Percentiles rank a stretch among this genome's conserved stretches.
These are phyloP conservation scores for Pyrenophora teres DNA, from an alignment of 2,329 filamentous ascomycete species.

Conservation along the genomic window DNA sequence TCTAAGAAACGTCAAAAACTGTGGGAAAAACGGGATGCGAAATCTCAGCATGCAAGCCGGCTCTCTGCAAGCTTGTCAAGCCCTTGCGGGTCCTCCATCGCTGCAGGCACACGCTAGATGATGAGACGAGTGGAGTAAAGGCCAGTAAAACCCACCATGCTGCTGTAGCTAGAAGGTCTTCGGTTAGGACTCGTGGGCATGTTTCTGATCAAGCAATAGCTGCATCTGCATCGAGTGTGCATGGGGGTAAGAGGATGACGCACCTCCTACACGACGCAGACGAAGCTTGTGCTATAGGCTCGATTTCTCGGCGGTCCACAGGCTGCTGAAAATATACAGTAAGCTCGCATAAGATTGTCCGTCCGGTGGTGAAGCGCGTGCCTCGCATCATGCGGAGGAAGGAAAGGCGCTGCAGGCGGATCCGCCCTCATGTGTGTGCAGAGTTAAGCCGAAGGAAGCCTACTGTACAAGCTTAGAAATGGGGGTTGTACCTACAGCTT, in stretches of 20 bases:
- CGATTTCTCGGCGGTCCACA: background rate
- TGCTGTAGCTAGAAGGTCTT: slow-evolving; percentile 25
- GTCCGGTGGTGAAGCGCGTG: slow-evolving; percentile 29
- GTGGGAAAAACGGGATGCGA: slow-evolving; percentile 22
- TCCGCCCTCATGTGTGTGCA: slow-evolving; percentile 11
- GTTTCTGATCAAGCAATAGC: slow-evolving; percentile 21
- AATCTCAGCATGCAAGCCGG: slow-evolving; percentile 26
- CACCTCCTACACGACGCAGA: slow-evolving; percentile 18
- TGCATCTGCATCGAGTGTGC: background rate
- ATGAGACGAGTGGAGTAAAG: slow-evolving; percentile 22
- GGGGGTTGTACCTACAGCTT: slow-evolving; percentile 7
- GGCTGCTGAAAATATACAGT: slow-evolving; percentile 7
- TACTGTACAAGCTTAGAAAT: slow-evolving; percentile 3
- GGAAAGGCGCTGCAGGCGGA: slow-evolving; percentile 15
- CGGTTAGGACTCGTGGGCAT: slow-evolving; percentile 31
- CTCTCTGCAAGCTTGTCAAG: slow-evolving; percentile 17
- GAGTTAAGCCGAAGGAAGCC: slow-evolving; percentile 42
- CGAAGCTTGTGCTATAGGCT: slow-evolving; percentile 21
- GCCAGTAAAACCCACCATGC: slow-evolving; percentile 31
- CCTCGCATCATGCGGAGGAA: slow-evolving; percentile 28
- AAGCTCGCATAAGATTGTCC: slow-evolving; percentile 20
- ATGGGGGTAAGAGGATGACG: slow-evolving; percentile 26
- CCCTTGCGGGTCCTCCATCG: slow-evolving; percentile 18
- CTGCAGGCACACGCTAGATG: slow-evolving; percentile 21
- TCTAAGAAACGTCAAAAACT: slow-evolving; percentile 19